Evolutionary conservation across 2,329 filamentous ascomycete genomes (phyloP).

Genomic region (Rutstroemia sp.): DNA sequence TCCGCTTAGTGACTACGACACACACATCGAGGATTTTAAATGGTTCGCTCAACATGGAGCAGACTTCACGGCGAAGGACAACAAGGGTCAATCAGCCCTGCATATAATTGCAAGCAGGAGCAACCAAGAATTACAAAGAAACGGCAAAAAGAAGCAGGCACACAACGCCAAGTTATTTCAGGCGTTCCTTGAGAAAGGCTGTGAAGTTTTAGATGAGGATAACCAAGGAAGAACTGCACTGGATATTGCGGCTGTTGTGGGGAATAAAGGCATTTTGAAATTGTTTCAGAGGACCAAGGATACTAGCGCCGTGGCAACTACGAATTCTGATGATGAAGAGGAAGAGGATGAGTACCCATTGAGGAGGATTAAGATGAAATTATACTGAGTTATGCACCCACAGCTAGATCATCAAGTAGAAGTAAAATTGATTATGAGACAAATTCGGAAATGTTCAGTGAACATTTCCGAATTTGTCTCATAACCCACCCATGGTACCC

Average conservation of each 20-base stretch:
- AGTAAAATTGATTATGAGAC: too few species aligned
- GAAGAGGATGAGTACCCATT: too few species aligned
- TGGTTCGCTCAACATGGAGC: neutral
- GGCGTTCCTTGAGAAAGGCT: neutral
- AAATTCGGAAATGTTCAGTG: too few species aligned
- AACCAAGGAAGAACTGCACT: neutral
- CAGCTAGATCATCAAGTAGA: too few species aligned
- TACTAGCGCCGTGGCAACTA: neutral
- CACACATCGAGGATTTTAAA: neutral
- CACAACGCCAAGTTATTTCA: neutral
- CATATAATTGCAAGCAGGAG: neutral
- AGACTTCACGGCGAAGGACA: neutral
- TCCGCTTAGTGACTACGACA: neutral
- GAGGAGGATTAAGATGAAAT: too few species aligned
- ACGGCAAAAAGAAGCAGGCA: neutral
- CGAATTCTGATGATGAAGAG: too few species aligned
- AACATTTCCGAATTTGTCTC: too few species aligned
- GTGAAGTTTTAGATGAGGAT: neutral
- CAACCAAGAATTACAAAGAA: fast-evolving
- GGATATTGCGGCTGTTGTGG: constrained; percentile 1
- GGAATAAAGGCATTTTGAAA: neutral
- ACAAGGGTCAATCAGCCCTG: neutral
- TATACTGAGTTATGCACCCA: too few species aligned
- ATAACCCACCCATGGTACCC: too few species aligned
- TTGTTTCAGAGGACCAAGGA: neutral